phyloP scores from a whole-genome alignment of 345 rosid genomes.

The Conringia planisiliqua region DNA sequence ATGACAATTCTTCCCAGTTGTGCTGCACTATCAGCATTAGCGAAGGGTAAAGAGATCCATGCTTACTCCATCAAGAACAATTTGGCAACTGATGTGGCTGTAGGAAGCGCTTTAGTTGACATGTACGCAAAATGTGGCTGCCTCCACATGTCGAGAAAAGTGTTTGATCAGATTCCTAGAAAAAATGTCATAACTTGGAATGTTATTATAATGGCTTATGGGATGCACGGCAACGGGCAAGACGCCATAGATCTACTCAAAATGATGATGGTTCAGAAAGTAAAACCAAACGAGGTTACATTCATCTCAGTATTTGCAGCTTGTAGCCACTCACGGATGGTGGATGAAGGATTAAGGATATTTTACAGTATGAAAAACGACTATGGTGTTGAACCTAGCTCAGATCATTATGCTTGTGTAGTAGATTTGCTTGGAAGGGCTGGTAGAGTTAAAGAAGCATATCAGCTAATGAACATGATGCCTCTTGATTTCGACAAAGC shows the following conservation, averaged over 20 bases:
- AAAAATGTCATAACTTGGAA: slow-evolving; percentile 85
- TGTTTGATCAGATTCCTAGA: slow-evolving; percentile 59
- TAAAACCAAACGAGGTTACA: slow-evolving; percentile 75
- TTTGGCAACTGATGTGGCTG: slow-evolving; percentile 67
- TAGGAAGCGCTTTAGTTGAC: slow-evolving; percentile 89
- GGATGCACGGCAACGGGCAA: slow-evolving; percentile 81
- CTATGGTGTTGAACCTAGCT: slow-evolving; percentile 47
- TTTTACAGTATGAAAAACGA: slow-evolving; percentile 66
- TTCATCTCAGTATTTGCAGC: slow-evolving; percentile 76
- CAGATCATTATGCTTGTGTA: slow-evolving; percentile 87
- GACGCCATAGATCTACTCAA: slow-evolving; percentile 64
- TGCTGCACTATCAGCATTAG: slow-evolving; percentile 67
- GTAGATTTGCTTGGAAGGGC: slow-evolving; percentile 92
- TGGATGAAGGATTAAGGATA: slow-evolving; percentile 63
- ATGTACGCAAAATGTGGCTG: slow-evolving; percentile 94
- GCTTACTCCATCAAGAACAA: slow-evolving; percentile 71
- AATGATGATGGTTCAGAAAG: slow-evolving; percentile 42
- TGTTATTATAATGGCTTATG: slow-evolving; percentile 85
- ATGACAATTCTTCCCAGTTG: slow-evolving; percentile 87
- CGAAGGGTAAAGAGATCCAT: slow-evolving; percentile 88
- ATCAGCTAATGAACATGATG: slow-evolving; percentile 48
- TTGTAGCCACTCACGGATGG: slow-evolving; percentile 88
- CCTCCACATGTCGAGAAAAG: slow-evolving; percentile 51
- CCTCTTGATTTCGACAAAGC: slow-evolving; percentile 52
- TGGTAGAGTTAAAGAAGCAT: slow-evolving; percentile 65